Conservation (phyloP, 169 alveolate genomes). For the Plasmodium relictum region DNA sequence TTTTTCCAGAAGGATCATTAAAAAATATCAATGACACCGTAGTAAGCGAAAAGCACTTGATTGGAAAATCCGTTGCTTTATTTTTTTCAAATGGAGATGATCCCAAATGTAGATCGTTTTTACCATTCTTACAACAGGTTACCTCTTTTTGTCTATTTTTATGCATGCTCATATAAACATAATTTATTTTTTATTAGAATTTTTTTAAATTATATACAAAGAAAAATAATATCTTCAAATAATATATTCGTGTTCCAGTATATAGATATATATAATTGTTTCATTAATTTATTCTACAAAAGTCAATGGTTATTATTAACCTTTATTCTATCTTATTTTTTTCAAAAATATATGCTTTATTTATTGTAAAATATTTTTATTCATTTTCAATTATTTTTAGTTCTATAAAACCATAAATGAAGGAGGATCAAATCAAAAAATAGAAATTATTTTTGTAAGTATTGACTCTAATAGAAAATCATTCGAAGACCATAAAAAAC, state of each 20-base stretch:
- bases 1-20: slow-evolving; percentile 84
- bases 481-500: slow-evolving; percentile 77
- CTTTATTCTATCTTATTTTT: no score
- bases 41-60: slow-evolving; percentile 78
- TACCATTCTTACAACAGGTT: slow-evolving; percentile 82
- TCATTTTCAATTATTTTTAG: slow-evolving; percentile 28
- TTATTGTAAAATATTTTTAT: background rate
- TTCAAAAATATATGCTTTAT: background rate
- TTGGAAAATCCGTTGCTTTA: slow-evolving; percentile 84
- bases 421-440: slow-evolving; percentile 81
- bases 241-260: background rate
- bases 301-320: no score
- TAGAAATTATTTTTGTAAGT: slow-evolving; percentile 81
- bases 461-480: slow-evolving; percentile 77
- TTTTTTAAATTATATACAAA: background rate
- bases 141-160: background rate
- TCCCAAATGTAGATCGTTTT: slow-evolving; percentile 83
- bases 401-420: slow-evolving; percentile 83
- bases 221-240: background rate
- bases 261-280: no score
- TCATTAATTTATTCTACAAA: no score
- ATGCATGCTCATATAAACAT: background rate
- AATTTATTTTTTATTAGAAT: background rate
- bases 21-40: slow-evolving; percentile 79
- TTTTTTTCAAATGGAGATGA: slow-evolving; percentile 82